Conservation (phyloP, 106 monocot species). For the Amphibolis antarctica region DNA sequence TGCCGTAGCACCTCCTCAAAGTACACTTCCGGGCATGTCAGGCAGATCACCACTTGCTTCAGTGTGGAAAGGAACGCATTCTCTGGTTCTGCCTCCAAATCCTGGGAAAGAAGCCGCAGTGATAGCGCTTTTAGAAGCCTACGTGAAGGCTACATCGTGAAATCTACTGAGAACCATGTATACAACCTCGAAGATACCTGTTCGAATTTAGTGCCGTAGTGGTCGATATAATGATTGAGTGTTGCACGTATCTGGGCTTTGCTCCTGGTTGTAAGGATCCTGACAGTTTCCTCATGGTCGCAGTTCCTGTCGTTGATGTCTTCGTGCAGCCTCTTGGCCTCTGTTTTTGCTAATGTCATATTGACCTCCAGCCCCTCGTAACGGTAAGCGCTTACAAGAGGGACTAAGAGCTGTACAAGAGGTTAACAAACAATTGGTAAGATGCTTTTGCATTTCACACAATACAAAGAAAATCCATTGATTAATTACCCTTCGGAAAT, state of each 20-base stretch:
- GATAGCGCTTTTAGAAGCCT: no score
- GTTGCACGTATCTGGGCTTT: constrained; percentile 72
- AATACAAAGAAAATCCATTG: neutral
- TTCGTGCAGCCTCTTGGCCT: constrained; percentile 52
- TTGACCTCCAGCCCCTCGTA: constrained; percentile 66
- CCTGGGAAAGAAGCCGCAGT: constrained; percentile 26
- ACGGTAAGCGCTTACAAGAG: constrained; percentile 47
- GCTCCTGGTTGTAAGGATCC: constrained; percentile 84
- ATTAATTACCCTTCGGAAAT: constrained; percentile 53
- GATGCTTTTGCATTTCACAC: neutral
- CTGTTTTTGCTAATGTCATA: constrained; percentile 37
- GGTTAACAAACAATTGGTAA: neutral
- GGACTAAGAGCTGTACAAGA: constrained; percentile 46
- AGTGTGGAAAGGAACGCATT: constrained; percentile 52
- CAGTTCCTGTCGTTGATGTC: constrained; percentile 28
- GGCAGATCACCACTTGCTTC: constrained; percentile 24
- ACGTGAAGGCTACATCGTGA: neutral
- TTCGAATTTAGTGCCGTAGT: constrained; percentile 31
- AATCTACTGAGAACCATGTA: neutral
- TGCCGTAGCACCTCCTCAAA: constrained; percentile 53
- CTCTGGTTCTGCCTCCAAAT: constrained; percentile 50
- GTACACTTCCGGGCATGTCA: constrained; percentile 46
- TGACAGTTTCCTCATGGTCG: constrained; percentile 45
- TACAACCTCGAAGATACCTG: constrained; percentile 20
- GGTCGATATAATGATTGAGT: constrained; percentile 65